Evolutionary conservation across 331 rosid species (phyloP).

Genomic region (Quercus tomentella): DNA sequence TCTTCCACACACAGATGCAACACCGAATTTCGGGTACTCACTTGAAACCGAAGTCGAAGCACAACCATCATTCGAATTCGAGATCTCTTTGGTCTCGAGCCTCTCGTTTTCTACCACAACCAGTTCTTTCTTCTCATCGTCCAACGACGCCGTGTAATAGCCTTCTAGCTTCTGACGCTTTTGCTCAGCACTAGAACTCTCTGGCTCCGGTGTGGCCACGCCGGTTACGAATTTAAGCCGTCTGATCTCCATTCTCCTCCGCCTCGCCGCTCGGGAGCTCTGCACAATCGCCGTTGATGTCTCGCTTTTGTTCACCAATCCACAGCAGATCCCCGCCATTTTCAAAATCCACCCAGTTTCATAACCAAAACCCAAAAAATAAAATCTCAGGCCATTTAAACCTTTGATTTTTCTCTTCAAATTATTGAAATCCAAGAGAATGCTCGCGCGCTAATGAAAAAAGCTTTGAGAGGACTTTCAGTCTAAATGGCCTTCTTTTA

Average conservation of each 20-base stretch:
- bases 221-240: constrained; percentile 38
- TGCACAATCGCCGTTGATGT: constrained; percentile 17
- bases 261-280: constrained; percentile 42
- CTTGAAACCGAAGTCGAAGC: background rate
- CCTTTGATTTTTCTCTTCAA: too few species aligned
- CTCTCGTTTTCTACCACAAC: background rate
- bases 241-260: constrained; percentile 53
- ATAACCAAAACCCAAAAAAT: background rate
- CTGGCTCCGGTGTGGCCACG: constrained; percentile 10
- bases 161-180: constrained; percentile 28
- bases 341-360: background rate
- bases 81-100: background rate
- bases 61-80: background rate
- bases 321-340: constrained; percentile 55
- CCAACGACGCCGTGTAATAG: background rate
- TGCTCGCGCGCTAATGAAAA: background rate
- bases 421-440: background rate
- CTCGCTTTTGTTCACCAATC: constrained; percentile 30
- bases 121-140: constrained; percentile 1
- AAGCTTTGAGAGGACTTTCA: constrained; percentile 2
- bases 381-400: too few species aligned
- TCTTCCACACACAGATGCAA: constrained; percentile 55
- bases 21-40: constrained; percentile 35
- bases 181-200: background rate
- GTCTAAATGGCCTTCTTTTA: background rate